Evolutionary conservation across 805 yeast species (phyloP).

Genomic region (Yarrowia osloensis): DNA sequence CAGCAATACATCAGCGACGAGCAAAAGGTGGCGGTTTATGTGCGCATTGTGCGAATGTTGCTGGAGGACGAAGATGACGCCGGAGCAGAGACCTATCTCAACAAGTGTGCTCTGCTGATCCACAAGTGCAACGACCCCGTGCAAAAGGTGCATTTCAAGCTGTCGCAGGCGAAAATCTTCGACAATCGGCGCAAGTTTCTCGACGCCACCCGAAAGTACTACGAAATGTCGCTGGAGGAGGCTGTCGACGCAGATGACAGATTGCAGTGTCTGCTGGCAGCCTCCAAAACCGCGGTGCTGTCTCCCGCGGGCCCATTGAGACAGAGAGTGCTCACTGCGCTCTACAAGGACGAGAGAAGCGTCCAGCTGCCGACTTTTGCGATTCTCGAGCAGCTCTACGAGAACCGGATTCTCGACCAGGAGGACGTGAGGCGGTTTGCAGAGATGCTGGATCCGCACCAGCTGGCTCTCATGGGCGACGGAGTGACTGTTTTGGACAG

Average conservation of each 20-base stretch:
- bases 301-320: conserved; percentile 43
- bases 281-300: conserved; percentile 39
- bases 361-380: conserved; percentile 31
- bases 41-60: conserved; percentile 38
- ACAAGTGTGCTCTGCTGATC: conserved; percentile 37
- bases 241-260: conserved; percentile 38
- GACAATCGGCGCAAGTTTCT: conserved; percentile 40
- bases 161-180: conserved; percentile 41
- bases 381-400: conserved; percentile 39
- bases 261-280: conserved; percentile 37
- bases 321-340: conserved; percentile 36
- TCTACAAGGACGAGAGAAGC: conserved; percentile 40
- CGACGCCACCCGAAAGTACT: conserved; percentile 41
- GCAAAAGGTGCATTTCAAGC: conserved; percentile 38
- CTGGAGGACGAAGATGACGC: conserved; percentile 39
- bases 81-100: conserved; percentile 37
- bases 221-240: conserved; percentile 37
- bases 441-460: conserved; percentile 34
- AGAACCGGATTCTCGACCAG: conserved; percentile 37
- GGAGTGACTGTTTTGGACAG: conserved; percentile 39
- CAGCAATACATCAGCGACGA: conserved; percentile 36
- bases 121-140: conserved; percentile 33
- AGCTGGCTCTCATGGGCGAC: conserved; percentile 34
- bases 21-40: conserved; percentile 35
- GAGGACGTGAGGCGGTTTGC: conserved; percentile 37